phyloP scores from a whole-genome alignment of 768 basidiomycete genomes.

The Leucocoprinus sp. region DNA sequence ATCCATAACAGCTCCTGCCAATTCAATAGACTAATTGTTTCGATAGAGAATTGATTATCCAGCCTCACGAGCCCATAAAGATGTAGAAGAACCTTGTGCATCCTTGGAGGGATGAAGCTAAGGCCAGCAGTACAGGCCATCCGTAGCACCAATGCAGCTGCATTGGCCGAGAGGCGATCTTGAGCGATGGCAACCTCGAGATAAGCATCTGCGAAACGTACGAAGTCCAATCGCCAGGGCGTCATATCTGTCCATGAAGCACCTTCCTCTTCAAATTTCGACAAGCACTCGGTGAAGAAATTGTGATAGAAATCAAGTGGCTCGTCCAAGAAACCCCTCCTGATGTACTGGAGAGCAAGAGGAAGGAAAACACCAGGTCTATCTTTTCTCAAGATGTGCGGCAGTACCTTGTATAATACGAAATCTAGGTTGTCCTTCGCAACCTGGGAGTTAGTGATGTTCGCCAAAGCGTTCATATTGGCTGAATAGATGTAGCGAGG shows the following conservation, averaged over 20 bases:
- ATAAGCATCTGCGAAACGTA: neutral
- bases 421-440: slow-evolving; percentile 17
- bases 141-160: neutral
- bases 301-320: neutral
- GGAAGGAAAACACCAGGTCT: neutral
- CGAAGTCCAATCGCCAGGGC: neutral
- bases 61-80: neutral
- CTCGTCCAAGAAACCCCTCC: neutral
- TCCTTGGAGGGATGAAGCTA: neutral
- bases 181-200: neutral
- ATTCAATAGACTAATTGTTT: neutral
- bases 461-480: slow-evolving; percentile 22
- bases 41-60: neutral
- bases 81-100: slow-evolving; percentile 1
- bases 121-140: neutral
- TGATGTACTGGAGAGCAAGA: neutral
- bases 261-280: neutral
- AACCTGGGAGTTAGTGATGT: slow-evolving; percentile 13
- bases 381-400: neutral
- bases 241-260: too few species aligned
- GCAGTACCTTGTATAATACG: slow-evolving; percentile 14
- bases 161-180: neutral
- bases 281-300: neutral
- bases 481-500: slow-evolving; percentile 33
- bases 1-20: slow-evolving; percentile 6